phyloP scores from a whole-genome alignment of 2,329 filamentous ascomycete species.

The Penicillium sclerotigenum region DNA sequence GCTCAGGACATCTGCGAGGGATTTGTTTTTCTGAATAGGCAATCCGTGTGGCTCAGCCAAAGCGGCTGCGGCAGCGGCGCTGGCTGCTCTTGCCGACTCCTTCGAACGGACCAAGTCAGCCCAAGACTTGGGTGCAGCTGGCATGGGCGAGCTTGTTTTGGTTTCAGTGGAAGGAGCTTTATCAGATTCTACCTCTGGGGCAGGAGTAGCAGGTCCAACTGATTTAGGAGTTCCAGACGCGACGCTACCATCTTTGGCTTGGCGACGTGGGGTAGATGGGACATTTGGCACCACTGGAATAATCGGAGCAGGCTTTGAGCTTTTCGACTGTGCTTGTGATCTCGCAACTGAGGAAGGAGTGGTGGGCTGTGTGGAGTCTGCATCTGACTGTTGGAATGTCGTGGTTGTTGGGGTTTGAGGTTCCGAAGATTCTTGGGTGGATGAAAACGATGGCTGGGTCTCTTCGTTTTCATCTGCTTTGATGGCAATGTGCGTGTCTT shows the following conservation, averaged over 20 bases:
- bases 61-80: slow-evolving; percentile 28
- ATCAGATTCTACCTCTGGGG: slow-evolving; percentile 1
- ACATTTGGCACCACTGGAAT: slow-evolving; percentile 44
- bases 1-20: slow-evolving; percentile 72
- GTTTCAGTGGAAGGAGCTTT: slow-evolving; percentile 13
- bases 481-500: slow-evolving; percentile 32
- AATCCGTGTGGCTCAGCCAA: slow-evolving; percentile 40
- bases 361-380: slow-evolving; percentile 53
- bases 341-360: slow-evolving; percentile 53
- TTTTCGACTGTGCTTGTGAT: slow-evolving; percentile 31
- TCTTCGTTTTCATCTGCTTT: slow-evolving; percentile 23
- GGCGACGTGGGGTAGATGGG: slow-evolving; percentile 35
- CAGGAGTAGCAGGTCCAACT: slow-evolving; percentile 10
- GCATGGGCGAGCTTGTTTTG: slow-evolving; percentile 41
- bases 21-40: slow-evolving; percentile 52
- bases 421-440: slow-evolving; percentile 36
- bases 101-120: slow-evolving; percentile 63
- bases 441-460: slow-evolving; percentile 16
- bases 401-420: slow-evolving; percentile 59
- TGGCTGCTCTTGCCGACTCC: slow-evolving; percentile 32
- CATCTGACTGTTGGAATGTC: slow-evolving; percentile 57
- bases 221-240: slow-evolving; percentile 38
- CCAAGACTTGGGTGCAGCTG: slow-evolving; percentile 62
- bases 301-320: slow-evolving; percentile 44
- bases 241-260: slow-evolving; percentile 36